Percentiles rank a stretch among this genome's conserved stretches.
Conservation (phyloP, 495 filamentous ascomycete genomes). For the Tuber indicum region DNA sequence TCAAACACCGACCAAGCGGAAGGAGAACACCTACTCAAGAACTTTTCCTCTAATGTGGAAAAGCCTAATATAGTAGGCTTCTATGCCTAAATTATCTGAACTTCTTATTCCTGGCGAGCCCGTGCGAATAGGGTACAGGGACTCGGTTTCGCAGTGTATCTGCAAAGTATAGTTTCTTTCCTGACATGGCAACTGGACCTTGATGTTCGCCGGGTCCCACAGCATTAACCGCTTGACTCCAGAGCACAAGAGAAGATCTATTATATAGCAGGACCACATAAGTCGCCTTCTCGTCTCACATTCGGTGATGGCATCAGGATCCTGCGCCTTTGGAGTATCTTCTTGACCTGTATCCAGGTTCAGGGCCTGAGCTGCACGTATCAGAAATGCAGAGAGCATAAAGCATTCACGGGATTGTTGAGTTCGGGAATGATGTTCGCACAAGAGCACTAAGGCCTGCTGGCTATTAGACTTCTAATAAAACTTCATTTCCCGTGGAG, state of each 20-base stretch:
- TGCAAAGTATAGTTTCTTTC: constrained; percentile 2
- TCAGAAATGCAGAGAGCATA: background rate
- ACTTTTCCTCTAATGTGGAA: background rate
- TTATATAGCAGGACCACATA: background rate
- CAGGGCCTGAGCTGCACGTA: constrained; percentile 2
- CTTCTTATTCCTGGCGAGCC: background rate
- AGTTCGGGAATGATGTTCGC: background rate
- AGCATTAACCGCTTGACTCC: background rate
- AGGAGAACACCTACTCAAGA: background rate
- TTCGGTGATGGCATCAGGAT: constrained; percentile 1
- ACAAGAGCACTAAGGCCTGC: background rate
- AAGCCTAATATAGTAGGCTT: constrained; percentile 1
- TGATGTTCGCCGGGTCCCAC: background rate
- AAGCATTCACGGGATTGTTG: background rate
- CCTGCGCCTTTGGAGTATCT: background rate
- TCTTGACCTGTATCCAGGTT: background rate
- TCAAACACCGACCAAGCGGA: background rate
- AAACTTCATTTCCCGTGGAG: background rate
- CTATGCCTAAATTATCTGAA: background rate
- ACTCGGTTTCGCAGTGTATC: background rate
- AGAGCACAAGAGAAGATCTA: constrained; percentile 3
- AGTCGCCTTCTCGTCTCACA: constrained; percentile 2
- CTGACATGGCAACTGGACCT: background rate
- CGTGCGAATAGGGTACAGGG: background rate
- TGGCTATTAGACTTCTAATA: background rate